Evolutionary conservation across 495 filamentous ascomycete genomes (phyloP).

Genomic region (Penicillium psychrofluorescens): DNA sequence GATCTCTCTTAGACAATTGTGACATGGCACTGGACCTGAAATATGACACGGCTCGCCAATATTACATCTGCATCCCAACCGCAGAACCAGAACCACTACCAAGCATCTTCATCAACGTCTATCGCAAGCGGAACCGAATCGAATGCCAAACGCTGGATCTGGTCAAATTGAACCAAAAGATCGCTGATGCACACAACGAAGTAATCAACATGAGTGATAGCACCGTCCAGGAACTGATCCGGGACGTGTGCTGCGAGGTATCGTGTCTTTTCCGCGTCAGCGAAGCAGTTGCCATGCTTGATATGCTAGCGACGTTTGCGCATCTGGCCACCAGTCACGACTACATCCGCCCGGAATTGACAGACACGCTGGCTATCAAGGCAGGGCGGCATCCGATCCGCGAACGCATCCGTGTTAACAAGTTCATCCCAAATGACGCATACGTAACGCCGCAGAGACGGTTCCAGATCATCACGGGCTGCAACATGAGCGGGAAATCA

Average conservation of each 20-base stretch:
- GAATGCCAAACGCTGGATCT: constrained; percentile 84
- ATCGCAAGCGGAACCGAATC: constrained; percentile 61
- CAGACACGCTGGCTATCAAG: constrained; percentile 70
- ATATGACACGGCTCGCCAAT: constrained; percentile 70
- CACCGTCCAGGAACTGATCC: constrained; percentile 62
- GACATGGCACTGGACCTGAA: constrained; percentile 57
- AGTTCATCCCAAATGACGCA: constrained; percentile 82
- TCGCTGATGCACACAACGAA: constrained; percentile 72
- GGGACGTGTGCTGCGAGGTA: constrained; percentile 58
- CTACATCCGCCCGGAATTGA: constrained; percentile 74
- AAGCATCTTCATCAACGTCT: constrained; percentile 69
- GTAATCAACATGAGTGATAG: constrained; percentile 67
- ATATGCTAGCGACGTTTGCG: constrained; percentile 83
- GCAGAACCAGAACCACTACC: constrained; percentile 59
- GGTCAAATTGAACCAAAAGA: constrained; percentile 67
- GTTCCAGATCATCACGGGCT: constrained; percentile 91
- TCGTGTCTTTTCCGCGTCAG: constrained; percentile 68
- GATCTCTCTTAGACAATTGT: constrained; percentile 43
- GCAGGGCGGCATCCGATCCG: constrained; percentile 76
- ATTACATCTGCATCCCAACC: constrained; percentile 65
- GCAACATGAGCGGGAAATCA: constrained; percentile 98
- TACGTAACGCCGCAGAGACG: constrained; percentile 70
- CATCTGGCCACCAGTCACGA: constrained; percentile 69
- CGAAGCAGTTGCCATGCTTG: constrained; percentile 81
- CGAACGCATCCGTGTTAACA: constrained; percentile 59